These are phyloP conservation scores for Quercus rubra DNA, from an alignment of 306 rosid species.

Conservation along the genomic window DNA sequence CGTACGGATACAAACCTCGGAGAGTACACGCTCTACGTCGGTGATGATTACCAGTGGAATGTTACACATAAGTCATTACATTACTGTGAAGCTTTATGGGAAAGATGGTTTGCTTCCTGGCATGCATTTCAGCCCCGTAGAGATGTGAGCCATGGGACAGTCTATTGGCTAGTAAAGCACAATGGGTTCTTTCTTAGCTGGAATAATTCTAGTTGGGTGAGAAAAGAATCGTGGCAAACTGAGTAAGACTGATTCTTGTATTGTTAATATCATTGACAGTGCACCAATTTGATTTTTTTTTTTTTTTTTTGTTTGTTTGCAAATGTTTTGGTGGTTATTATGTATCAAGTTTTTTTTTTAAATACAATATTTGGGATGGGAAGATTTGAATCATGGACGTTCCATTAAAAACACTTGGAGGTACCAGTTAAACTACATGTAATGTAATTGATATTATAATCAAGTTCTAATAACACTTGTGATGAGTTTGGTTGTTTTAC, in stretches of 20 bases:
- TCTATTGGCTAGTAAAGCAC: slow-evolving; percentile 21
- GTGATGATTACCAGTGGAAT: neutral
- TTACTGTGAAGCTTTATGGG: neutral
- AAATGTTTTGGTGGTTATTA: too few species aligned
- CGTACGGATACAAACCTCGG: neutral
- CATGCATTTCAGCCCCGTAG: neutral
- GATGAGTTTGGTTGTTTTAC: too few species aligned
- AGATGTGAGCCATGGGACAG: neutral
- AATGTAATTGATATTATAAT: too few species aligned
- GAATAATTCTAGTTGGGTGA: slow-evolving; percentile 22
- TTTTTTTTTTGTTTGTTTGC: too few species aligned
- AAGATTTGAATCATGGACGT: too few species aligned
- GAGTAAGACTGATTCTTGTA: neutral
- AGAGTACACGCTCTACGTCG: neutral
- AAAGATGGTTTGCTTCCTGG: neutral
- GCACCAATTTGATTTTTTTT: too few species aligned
- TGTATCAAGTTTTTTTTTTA: too few species aligned
- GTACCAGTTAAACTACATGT: too few species aligned
- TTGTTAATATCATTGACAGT: neutral
- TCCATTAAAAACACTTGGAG: too few species aligned
- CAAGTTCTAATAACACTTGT: too few species aligned
- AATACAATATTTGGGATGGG: too few species aligned
- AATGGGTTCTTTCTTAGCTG: slow-evolving; percentile 21
- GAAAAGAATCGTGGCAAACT: slow-evolving; percentile 8
- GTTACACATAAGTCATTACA: neutral